phyloP scores from a whole-genome alignment of 2,329 filamentous ascomycete species.

The Pseudogymnoascus sp. region DNA sequence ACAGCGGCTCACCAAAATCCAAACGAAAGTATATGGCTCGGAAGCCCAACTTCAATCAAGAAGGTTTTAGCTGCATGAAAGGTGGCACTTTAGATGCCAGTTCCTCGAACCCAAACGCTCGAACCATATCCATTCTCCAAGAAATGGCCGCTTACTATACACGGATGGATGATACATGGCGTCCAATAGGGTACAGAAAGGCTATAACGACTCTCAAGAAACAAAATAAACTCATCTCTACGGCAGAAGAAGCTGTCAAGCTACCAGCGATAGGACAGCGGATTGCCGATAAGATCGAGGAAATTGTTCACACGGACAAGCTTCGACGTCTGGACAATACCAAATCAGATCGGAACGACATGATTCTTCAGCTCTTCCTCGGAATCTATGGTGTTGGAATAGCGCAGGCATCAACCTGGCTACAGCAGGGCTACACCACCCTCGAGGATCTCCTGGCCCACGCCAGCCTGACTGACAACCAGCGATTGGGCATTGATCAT shows the following conservation, averaged over 20 bases:
- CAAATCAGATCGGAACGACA: slow-evolving; percentile 57
- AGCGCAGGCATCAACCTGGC: slow-evolving; percentile 65
- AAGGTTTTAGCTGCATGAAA: slow-evolving; percentile 48
- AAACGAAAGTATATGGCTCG: not conserved
- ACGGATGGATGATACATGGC: slow-evolving; percentile 69
- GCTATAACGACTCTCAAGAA: slow-evolving; percentile 66
- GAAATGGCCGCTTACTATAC: slow-evolving; percentile 75
- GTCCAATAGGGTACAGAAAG: slow-evolving; percentile 66
- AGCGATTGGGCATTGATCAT: slow-evolving; percentile 69
- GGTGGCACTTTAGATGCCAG: slow-evolving; percentile 38
- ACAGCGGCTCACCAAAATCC: not conserved
- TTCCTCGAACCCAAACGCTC: slow-evolving; percentile 59
- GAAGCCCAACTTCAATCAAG: slow-evolving; percentile 29
- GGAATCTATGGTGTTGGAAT: slow-evolving; percentile 74
- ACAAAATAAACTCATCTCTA: slow-evolving; percentile 56
- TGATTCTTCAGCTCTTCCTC: slow-evolving; percentile 61
- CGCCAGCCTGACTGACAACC: slow-evolving; percentile 59
- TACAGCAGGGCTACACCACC: slow-evolving; percentile 65
- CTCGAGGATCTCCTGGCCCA: slow-evolving; percentile 61
- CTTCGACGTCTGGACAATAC: slow-evolving; percentile 68
- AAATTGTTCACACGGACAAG: slow-evolving; percentile 69
- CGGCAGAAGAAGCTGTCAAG: slow-evolving; percentile 58
- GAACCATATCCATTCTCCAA: slow-evolving; percentile 69
- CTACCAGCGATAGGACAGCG: slow-evolving; percentile 65
- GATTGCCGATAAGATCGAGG: slow-evolving; percentile 79